These are phyloP conservation scores for Debaryomycetaceae sp. DNA, from an alignment of 1,139 yeast genomes.

Conservation along the genomic window DNA sequence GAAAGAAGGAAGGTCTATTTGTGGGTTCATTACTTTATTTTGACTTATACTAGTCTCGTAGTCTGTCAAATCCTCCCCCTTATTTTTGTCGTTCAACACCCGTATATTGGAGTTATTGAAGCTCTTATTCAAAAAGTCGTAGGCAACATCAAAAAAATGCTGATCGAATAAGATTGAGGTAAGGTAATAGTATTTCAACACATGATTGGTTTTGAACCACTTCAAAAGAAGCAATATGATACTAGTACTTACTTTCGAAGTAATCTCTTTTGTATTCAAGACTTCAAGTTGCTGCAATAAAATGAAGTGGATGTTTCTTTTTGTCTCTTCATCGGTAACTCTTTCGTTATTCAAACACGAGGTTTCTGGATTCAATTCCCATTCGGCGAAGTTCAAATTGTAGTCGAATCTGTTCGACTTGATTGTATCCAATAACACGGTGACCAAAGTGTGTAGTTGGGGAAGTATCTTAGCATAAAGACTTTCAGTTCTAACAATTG, in stretches of 20 bases:
- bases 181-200: slow-evolving; percentile 74
- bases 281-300: slow-evolving; percentile 50
- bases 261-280: slow-evolving; percentile 57
- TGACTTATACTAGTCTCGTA: slow-evolving; percentile 35
- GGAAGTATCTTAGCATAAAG: slow-evolving; percentile 55
- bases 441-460: slow-evolving; percentile 57
- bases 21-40: slow-evolving; percentile 46
- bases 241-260: slow-evolving; percentile 60
- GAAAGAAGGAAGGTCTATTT: slow-evolving; percentile 32
- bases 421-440: slow-evolving; percentile 61
- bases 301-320: slow-evolving; percentile 21
- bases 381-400: slow-evolving; percentile 35
- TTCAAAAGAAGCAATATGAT: slow-evolving; percentile 51
- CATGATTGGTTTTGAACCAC: slow-evolving; percentile 81
- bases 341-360: slow-evolving; percentile 18
- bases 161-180: slow-evolving; percentile 73
- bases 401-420: slow-evolving; percentile 43
- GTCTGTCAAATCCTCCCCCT: slow-evolving; percentile 24
- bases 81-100: slow-evolving; percentile 8
- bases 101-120: slow-evolving; percentile 37
- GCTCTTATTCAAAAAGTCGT: slow-evolving; percentile 38
- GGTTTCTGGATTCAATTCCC: slow-evolving; percentile 36
- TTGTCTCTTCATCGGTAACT: slow-evolving; percentile 14
- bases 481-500: slow-evolving; percentile 56
- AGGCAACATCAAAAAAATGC: slow-evolving; percentile 46